Conservation (phyloP, 148 eudicot genomes). For the Tetragonia tetragonoides region DNA sequence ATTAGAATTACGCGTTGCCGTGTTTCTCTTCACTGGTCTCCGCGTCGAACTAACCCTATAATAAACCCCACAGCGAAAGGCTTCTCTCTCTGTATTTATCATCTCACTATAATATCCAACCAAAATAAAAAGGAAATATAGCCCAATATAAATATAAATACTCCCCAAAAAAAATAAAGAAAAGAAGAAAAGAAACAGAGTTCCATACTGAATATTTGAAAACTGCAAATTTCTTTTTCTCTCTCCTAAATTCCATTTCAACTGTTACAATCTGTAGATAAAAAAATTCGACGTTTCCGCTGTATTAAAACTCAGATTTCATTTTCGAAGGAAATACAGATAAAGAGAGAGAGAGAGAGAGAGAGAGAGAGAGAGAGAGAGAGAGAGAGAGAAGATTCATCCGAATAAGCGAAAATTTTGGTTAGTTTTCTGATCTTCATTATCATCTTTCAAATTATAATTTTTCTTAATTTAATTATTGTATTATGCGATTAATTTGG, state of each 20-base stretch:
- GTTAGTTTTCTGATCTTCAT: conserved; percentile 23
- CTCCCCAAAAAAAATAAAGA: background rate
- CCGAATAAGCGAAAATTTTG: background rate
- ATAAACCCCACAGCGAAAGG: conserved; percentile 23
- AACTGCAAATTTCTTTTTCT: background rate
- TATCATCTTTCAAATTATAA: background rate
- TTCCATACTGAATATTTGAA: background rate
- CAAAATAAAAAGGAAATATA: background rate
- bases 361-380: too few relatives aligned
- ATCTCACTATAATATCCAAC: background rate
- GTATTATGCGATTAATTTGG: background rate
- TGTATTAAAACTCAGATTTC: conserved; percentile 7
- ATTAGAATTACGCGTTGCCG: background rate
- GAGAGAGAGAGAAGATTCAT: background rate
- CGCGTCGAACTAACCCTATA: conserved; percentile 27
- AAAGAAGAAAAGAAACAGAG: background rate
- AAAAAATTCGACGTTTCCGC: conserved; percentile 1
- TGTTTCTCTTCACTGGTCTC: conserved; percentile 11
- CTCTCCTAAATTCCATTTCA: background rate
- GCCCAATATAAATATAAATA: background rate
- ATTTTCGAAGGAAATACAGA: background rate
- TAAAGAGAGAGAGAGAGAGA: too few relatives aligned
- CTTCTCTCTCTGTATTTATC: conserved; percentile 8
- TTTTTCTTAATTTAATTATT: background rate
- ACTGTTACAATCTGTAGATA: conserved; percentile 4